Conservation (phyloP, 2,329 filamentous ascomycete genomes). For the Aaosphaeria pasadenensis region DNA sequence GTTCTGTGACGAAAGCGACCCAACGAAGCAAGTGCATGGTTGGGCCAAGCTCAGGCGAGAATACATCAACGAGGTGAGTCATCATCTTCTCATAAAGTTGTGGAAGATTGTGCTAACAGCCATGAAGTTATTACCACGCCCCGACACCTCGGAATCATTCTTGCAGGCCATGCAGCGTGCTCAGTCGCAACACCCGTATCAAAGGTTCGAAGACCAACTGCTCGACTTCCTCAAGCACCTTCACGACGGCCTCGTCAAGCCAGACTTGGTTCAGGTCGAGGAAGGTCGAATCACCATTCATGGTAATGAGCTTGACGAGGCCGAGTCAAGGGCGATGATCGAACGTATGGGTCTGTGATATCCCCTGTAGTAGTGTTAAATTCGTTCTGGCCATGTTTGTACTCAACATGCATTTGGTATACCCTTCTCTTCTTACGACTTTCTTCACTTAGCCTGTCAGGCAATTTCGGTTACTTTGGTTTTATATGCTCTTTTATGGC, state of each 20-base stretch:
- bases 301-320: constrained; percentile 25
- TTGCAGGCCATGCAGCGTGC: constrained; percentile 24
- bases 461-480: constrained; percentile 1
- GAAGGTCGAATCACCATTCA: constrained; percentile 40
- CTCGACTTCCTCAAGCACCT: constrained; percentile 43
- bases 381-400: neutral
- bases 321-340: constrained; percentile 30
- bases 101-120: constrained; percentile 2
- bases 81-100: neutral
- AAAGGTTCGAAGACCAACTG: constrained; percentile 39
- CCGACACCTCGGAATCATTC: constrained; percentile 16
- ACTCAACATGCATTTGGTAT: too few species aligned
- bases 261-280: constrained; percentile 53
- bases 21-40: constrained; percentile 22
- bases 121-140: constrained; percentile 13
- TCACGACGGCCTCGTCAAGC: constrained; percentile 42
- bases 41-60: constrained; percentile 38
- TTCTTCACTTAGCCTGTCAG: neutral
- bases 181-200: constrained; percentile 29
- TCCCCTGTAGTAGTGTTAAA: neutral
- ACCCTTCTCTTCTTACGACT: too few species aligned
- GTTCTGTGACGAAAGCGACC: constrained; percentile 31
- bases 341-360: constrained; percentile 27
- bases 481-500: too few species aligned
- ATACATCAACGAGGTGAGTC: constrained; percentile 28